These are phyloP conservation scores for Didymosphaeria variabile DNA, from an alignment of 2,329 filamentous ascomycete genomes.

Conservation along the genomic window DNA sequence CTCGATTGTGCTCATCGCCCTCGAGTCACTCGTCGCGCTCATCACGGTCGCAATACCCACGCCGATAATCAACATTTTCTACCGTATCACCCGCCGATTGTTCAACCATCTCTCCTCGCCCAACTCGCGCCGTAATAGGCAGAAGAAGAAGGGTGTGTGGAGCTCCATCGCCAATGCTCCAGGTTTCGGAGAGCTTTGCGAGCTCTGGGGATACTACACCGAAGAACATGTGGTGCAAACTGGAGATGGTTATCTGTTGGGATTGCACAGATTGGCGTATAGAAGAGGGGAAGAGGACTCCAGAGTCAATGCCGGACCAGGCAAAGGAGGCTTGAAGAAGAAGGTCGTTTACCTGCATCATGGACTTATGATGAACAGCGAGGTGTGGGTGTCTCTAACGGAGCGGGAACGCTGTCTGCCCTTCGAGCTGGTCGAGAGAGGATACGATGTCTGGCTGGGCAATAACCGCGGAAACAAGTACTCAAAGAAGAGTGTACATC, in stretches of 20 bases:
- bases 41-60: conserved; percentile 87
- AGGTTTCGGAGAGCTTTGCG: conserved; percentile 95
- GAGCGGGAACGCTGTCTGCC: conserved; percentile 86
- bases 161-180: conserved; percentile 83
- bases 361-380: conserved; percentile 97
- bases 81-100: conserved; percentile 79
- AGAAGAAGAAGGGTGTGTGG: conserved; percentile 76
- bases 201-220: conserved; percentile 87
- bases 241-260: conserved; percentile 89
- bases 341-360: conserved; percentile 94
- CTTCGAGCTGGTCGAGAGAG: conserved; percentile 86
- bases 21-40: conserved; percentile 84
- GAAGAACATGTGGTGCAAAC: conserved; percentile 98
- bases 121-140: conserved; percentile 72
- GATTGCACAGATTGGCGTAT: conserved; percentile 87
- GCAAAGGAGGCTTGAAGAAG: conserved; percentile 69
- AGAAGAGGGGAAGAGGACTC: conserved; percentile 80
- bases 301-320: conserved; percentile 76
- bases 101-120: conserved; percentile 82
- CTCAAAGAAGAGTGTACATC: conserved; percentile 88
- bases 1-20: conserved; percentile 81
- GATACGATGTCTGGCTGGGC: conserved; percentile 97
- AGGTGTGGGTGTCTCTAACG: conserved; percentile 95
- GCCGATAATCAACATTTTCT: conserved; percentile 82
- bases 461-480: conserved; percentile 99